Evolutionary conservation across 2,329 filamentous ascomycete species (phyloP).

Genomic region (Colletotrichum sp.): DNA sequence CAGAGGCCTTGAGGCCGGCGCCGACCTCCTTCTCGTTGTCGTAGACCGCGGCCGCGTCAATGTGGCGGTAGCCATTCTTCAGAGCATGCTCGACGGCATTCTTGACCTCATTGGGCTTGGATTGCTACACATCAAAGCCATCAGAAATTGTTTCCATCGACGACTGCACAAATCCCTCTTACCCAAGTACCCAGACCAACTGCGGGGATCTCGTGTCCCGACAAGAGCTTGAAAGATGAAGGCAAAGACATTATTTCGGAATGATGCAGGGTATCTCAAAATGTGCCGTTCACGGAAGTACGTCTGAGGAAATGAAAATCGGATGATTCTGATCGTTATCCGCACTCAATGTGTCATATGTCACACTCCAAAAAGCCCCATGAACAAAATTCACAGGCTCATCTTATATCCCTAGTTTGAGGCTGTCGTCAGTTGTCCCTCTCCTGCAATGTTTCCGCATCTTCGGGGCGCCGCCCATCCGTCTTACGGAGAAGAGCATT

Average conservation of each 20-base stretch:
- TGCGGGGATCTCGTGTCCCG: constrained; percentile 34
- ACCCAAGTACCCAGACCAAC: constrained; percentile 39
- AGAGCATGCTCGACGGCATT: constrained; percentile 64
- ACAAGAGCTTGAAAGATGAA: constrained; percentile 33
- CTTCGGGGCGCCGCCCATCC: not conserved
- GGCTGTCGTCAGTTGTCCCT: constrained; percentile 2
- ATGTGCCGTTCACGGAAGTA: not conserved
- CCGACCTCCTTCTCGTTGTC: constrained; percentile 65
- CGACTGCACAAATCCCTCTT: not conserved
- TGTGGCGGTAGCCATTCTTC: constrained; percentile 62
- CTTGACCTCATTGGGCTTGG: constrained; percentile 49
- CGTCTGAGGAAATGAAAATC: not conserved
- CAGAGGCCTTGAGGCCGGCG: constrained; percentile 48
- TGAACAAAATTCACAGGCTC: not conserved
- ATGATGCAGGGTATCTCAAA: not conserved
- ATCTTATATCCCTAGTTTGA: constrained; percentile 12
- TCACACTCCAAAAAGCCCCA: not conserved
- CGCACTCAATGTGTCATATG: not conserved
- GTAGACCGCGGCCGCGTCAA: constrained; percentile 68
- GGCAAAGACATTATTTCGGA: constrained; percentile 26
- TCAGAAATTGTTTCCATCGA: not conserved
- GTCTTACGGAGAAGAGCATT: constrained; percentile 2
- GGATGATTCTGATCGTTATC: not conserved
- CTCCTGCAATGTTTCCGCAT: constrained; percentile 10
- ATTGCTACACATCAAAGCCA: constrained; percentile 34